A percentile compares a stretch with the other conserved stretches of the same genome.
Conservation (phyloP, 176 grass and related monocot species). For the Areca catechu region DNA sequence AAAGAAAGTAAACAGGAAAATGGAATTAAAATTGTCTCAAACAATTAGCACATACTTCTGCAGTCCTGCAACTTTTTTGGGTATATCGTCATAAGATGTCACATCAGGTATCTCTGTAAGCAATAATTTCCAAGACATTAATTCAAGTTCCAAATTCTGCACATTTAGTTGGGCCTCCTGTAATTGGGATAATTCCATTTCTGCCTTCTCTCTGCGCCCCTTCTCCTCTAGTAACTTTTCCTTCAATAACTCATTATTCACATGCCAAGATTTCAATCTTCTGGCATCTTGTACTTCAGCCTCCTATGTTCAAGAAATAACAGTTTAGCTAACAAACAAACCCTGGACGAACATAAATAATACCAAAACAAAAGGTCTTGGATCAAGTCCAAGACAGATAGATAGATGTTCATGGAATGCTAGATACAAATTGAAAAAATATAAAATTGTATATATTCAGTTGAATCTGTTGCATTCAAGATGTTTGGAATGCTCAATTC, state of each 20-base stretch:
- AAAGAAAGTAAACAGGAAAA: constrained; percentile 2
- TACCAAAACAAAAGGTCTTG: neutral
- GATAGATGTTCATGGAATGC: too few relatives aligned
- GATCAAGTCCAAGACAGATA: too few relatives aligned
- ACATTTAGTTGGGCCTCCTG: constrained; percentile 51
- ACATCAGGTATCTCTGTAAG: constrained; percentile 82
- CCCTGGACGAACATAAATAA: neutral
- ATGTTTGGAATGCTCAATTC: too few relatives aligned
- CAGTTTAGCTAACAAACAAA: too few relatives aligned
- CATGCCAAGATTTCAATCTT: constrained; percentile 74
- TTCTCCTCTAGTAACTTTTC: constrained; percentile 92
- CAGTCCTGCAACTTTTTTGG: constrained; percentile 63
- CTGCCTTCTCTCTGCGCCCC: constrained; percentile 52
- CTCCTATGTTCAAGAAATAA: constrained; percentile 34
- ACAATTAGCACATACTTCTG: constrained; percentile 43
- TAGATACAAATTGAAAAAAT: too few relatives aligned
- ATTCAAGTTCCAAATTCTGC: constrained; percentile 78
- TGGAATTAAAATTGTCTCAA: neutral
- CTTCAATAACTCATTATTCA: constrained; percentile 71
- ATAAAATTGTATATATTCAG: too few relatives aligned
- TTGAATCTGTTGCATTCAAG: too few relatives aligned
- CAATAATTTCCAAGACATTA: constrained; percentile 60
- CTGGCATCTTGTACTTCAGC: constrained; percentile 80
- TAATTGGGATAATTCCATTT: constrained; percentile 70
- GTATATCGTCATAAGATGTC: constrained; percentile 66